phyloP scores from a whole-genome alignment of 305 asterid genomes.

The Fraxinus platypoda region DNA sequence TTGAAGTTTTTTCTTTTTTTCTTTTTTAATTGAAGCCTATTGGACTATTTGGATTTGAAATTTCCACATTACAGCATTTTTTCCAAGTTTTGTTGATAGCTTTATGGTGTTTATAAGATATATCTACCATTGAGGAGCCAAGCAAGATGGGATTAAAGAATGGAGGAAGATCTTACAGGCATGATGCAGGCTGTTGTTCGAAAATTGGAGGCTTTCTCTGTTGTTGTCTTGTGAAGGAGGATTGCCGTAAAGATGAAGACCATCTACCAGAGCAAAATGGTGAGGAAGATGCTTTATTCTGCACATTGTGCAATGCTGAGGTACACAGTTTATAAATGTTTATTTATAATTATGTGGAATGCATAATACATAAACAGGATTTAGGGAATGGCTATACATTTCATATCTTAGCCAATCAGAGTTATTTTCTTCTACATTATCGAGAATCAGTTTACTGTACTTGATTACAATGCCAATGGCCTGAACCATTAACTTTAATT shows the following conservation, averaged over 20 bases:
- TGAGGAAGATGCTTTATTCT: conserved; percentile 90
- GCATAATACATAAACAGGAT: not conserved
- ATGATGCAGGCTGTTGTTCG: conserved; percentile 52
- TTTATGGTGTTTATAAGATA: conserved; percentile 37
- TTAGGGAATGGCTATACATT: not conserved
- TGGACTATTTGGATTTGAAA: not conserved
- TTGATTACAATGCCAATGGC: not conserved
- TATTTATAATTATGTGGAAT: conserved; percentile 7
- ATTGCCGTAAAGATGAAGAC: conserved; percentile 76
- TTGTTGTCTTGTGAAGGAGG: conserved; percentile 62
- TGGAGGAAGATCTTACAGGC: conserved; percentile 48
- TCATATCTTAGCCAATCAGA: not conserved
- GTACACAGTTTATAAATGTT: conserved; percentile 37
- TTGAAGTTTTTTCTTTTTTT: not conserved
- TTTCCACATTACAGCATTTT: not conserved
- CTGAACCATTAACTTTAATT: not conserved
- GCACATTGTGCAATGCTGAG: conserved; percentile 97
- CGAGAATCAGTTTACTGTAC: not conserved
- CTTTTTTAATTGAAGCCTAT: not conserved
- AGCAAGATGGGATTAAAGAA: conserved; percentile 46
- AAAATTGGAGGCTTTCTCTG: conserved; percentile 68
- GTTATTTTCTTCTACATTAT: not conserved
- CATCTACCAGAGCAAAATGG: conserved; percentile 43
- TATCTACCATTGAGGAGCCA: conserved; percentile 59
- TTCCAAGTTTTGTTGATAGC: conserved; percentile 21